Evolutionary conservation across 176 grass and related monocot genomes (phyloP), one percentile per base, ranked within the genome.

Genomic region (Dendrocalamus sinicus): DNA sequence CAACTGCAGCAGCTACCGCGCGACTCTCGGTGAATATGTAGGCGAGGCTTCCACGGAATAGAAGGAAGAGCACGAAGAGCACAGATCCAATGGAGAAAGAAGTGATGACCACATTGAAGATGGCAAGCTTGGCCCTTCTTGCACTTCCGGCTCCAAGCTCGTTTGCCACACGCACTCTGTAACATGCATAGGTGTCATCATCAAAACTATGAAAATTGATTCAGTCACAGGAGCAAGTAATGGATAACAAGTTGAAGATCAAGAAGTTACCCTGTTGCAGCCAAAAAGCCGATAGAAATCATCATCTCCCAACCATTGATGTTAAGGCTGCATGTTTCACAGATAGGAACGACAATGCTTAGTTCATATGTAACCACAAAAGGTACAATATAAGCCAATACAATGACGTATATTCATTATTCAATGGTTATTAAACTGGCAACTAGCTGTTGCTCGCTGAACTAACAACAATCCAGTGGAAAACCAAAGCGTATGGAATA

Each of bases 271-370:
- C 96, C 96, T 63, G 81, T 89, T 70, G 93, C 90, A 23, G 83
- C 74, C 73, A 95, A 62, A 50, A 98, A 95, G 43, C 93, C 93
- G 0, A 98, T 26, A 20, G 93, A 90, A 20, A 95, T 92, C 93
- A 98, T 98, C 93, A 95, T 95, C 83, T 95, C 90, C 96, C 91
- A 98, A n/a, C 91, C 96, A 57, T 94, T 98, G 84, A 95, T 98
- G 17, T 95, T 98, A 41, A 98, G 75, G 88, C 96, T 95, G 83
- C 79, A 62, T 48, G 54, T 69, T 62, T 85, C 52, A 60, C 14
- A 75, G 51, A 44, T 15, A 79, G 28, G 60, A 26, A 53, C 8
- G 23, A 44, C 24, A 67, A 40, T 82, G 68, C 37, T n/a, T 46
- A 16, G 28, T 45, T 28, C 1, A 2, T 37, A 64, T 59, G 55